Base-by-base conservation (phyloP, 208 protist species). In the Crithidia brevicula region DNA sequence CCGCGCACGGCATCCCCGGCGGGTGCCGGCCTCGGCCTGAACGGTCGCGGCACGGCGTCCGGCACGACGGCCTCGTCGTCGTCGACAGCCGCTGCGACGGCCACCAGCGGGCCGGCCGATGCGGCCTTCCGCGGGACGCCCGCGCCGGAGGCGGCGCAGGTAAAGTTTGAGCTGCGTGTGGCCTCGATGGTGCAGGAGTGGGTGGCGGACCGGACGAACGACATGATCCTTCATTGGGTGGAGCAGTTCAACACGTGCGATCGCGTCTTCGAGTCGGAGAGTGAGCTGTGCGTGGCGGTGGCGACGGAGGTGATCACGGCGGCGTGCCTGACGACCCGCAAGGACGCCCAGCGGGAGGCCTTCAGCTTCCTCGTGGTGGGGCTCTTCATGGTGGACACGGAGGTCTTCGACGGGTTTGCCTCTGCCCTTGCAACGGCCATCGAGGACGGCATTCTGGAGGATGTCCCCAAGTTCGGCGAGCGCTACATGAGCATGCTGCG, bases 391-490 rank as follows among this genome's bases (percentile, higher is more conserved):
- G 77, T 73, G 20, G 91, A 95, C 58, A 78, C 86, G 47, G 89
- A 94, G 68, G 74, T 96, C 18, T 72, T 94, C 28, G 64, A 81
- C 18, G 89, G 89, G 22, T 94, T 96, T 60, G 81, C 86, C 40
- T 71, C 67, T 43, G 83, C 91, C 4, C 73, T 92, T 15, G 81
- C 79, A 7, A 62, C 73, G 5, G 91, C 91, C 15, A 81, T 94
- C 31, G 87, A 95, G 72, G 91, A 96, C 36, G 88, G 87, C 20
- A 42, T 93, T 22, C 59, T 95, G 13, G 87, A 93, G 61, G 91
- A 96, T 56, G 85, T 89, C 28, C 91, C 91, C 20, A 92, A 91
- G 83, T 94, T 93, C 80, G 78, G 79, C 28, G 86, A 94, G 69
- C 91, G 91, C 47, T 94, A 92, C 58, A 91, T 94, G 78, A 63